These are phyloP conservation scores for Tetracladium maxilliforme DNA, from an alignment of 2,329 filamentous ascomycete species.

Conservation along the genomic window DNA sequence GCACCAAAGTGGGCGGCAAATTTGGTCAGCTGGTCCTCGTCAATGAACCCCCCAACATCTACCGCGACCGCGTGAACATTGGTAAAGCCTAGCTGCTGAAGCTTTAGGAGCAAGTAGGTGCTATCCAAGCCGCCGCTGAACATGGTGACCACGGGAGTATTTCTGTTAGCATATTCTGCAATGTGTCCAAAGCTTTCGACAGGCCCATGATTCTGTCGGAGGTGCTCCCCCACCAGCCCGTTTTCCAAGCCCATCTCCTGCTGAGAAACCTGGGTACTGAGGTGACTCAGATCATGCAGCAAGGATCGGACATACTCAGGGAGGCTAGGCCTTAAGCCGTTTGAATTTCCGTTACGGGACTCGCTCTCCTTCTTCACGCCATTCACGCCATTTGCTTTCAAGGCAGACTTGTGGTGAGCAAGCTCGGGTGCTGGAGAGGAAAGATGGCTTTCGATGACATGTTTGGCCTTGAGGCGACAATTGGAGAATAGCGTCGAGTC, in stretches of 20 bases:
- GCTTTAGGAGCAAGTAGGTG: constrained; percentile 2
- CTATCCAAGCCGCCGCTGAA: constrained; percentile 2
- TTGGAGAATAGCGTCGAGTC: background rate
- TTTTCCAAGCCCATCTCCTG: no score
- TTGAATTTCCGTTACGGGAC: no score
- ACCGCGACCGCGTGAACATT: constrained; percentile 2
- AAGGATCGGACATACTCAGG: no score
- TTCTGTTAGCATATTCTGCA: constrained; percentile 1
- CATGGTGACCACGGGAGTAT: constrained; percentile 3
- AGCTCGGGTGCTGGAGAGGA: background rate
- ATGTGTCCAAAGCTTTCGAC: constrained; percentile 2
- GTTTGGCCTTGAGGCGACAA: no score
- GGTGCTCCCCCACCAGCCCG: no score
- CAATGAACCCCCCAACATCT: constrained; percentile 2
- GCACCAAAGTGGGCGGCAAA: constrained; percentile 2
- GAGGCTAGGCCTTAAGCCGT: no score
- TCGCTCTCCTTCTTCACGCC: no score
- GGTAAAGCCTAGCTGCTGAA: constrained; percentile 3
- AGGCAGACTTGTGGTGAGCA: background rate
- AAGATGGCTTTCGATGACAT: no score
- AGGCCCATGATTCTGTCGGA: no score
- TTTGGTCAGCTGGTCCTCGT: constrained; percentile 2
- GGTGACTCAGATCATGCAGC: no score
- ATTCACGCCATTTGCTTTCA: no score
- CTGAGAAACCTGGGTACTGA: no score